phyloP scores from a whole-genome alignment of 2,329 filamentous ascomycete genomes.

The Aspergillus chevalieri region DNA sequence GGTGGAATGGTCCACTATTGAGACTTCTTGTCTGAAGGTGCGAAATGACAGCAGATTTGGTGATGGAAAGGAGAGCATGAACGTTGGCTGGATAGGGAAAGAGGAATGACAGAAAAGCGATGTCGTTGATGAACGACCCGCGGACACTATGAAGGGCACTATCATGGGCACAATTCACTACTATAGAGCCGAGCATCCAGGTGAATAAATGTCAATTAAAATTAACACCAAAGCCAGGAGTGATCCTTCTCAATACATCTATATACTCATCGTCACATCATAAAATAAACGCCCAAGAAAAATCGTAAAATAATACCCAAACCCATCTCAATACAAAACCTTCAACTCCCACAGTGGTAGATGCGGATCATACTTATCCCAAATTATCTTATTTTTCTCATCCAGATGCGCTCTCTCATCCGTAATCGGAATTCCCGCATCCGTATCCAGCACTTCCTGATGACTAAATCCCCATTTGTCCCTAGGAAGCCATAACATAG shows the following conservation, averaged over 20 bases:
- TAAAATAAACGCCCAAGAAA: background rate
- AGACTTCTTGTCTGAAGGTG: no score
- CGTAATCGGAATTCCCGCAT: slow-evolving; percentile 66
- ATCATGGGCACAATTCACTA: background rate
- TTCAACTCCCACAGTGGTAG: slow-evolving; percentile 54
- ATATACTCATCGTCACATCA: background rate
- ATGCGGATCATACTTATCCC: slow-evolving; percentile 52
- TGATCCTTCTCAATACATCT: background rate
- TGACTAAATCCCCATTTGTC: slow-evolving; percentile 67
- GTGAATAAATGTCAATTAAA: no score
- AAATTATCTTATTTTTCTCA: slow-evolving; percentile 61
- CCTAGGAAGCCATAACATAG: slow-evolving; percentile 73
- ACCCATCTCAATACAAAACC: slow-evolving; percentile 39
- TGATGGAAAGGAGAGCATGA: no score
- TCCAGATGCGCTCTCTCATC: slow-evolving; percentile 67
- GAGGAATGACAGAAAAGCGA: no score
- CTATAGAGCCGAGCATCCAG: no score
- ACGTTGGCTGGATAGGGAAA: no score
- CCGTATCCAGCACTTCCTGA: slow-evolving; percentile 70
- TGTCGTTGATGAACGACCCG: no score
- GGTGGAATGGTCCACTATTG: no score
- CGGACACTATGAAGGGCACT: no score
- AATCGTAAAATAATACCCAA: background rate
- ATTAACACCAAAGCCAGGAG: no score
- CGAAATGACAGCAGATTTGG: no score